Evolutionary conservation across 148 eudicot genomes (phyloP).

Genomic region (Chenopodium berlandieri): DNA sequence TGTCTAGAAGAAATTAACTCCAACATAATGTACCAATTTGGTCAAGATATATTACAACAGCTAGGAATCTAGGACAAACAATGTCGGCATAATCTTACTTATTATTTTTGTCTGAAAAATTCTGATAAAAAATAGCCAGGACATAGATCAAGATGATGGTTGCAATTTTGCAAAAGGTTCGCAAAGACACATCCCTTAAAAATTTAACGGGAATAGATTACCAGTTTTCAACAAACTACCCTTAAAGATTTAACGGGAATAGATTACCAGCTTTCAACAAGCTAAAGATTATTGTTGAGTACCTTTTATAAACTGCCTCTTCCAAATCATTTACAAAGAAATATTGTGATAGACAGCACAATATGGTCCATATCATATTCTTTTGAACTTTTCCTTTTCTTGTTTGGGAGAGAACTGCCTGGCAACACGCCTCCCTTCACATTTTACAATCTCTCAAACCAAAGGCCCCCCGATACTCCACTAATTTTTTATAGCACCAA

Average conservation of each 20-base stretch:
- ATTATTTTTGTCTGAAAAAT: not conserved
- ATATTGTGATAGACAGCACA: not conserved
- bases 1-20: not conserved
- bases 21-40: not conserved
- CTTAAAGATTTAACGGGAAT: not conserved
- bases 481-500: not conserved
- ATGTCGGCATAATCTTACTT: not conserved
- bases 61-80: not conserved
- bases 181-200: not conserved
- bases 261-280: not conserved
- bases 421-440: not conserved
- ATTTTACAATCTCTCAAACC: not conserved
- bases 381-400: not conserved
- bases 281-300: not conserved
- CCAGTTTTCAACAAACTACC: not conserved
- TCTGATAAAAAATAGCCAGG: not conserved
- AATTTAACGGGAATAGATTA: not conserved
- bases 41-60: not conserved
- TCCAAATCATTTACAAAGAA: not conserved
- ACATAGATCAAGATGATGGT: not conserved
- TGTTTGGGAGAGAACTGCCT: not conserved
- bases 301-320: not conserved
- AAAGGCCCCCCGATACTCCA: not conserved
- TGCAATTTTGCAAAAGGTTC: not conserved
- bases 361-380: not conserved